Evolutionary conservation across 176 grass and related monocot genomes (phyloP), one percentile per base, ranked within the genome.

Genomic region (Musa itinerans): DNA sequence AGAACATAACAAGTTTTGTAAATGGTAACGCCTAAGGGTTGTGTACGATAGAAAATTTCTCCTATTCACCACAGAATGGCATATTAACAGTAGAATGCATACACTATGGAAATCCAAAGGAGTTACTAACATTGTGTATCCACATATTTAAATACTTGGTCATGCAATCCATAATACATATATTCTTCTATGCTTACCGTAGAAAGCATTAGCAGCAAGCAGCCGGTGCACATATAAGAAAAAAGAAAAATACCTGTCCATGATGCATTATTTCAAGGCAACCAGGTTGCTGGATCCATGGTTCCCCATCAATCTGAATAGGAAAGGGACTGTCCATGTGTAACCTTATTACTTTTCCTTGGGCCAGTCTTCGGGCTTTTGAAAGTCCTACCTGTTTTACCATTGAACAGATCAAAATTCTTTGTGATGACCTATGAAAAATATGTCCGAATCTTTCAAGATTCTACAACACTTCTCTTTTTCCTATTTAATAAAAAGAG

Each of bases 291-390:
- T 96, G 93, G 70, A 96, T 96, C 89, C 89, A 96, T 72, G 93
- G 93, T 76, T 96, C 93, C 65, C 93, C 93, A 77, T 96, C 93
- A 23, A 92, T 82, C 87, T 96, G 93, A 74, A 96, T 85, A 72
- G 93, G 93, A 69, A 96, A 96, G 63, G 90, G 87, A 69, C 93
- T 88, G 85, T 90, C 85, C 50, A 93, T 81, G 63, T 90, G 81
- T 71, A 96, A 74, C 78, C 82, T 96, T 86, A 96, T 88, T 53
- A 88, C 70, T 58, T 85, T 92, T 56, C 93, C 93, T 85, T 96
- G 93, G 16, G 87, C 93, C 65, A 96, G 83, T 27, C 90, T 79
- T 62, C 87, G 85, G 66, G 93, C 93, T 68, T 79, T 81, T 72
- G 93, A 96, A 76, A 96, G 86, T 80, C 93, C 93, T 17, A 96